Evolutionary conservation across 495 filamentous ascomycete species (phyloP), one percentile per base, ranked within the genome.

Genomic region (Pseudevernia furfuracea): DNA sequence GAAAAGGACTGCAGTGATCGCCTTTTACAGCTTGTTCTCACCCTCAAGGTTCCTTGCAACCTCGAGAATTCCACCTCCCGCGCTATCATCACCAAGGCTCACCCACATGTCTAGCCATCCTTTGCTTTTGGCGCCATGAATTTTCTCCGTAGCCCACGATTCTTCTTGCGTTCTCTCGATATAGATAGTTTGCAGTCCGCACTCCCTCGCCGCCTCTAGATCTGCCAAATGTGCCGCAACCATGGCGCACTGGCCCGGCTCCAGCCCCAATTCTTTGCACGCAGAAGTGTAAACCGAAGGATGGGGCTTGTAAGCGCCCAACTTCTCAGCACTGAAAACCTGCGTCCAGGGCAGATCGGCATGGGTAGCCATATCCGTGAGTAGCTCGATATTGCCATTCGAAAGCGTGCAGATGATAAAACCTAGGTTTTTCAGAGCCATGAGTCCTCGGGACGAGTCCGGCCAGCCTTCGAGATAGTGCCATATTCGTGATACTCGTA

Each of bases 201-300:
- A 77, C 15, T 64, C 70, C 70, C 84, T 85, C 17, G 89, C 90
- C 0, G 82, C 88, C 57, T 82, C 79, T 65, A 92, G 69, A 70
- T 92, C 89, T 17, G 65, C 69, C 57, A 92, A 71, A 74, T 95
- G 90, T 48, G 89, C 83, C 19, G 90, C 89, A n/a, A 92, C 89
- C 83, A 93, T 80, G 0, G 82, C 88, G 60, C 89, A 88, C 66
- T 92, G 80, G 23, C 65, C 66, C 1, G 84, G 81, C 65, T 82
- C 70, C 52, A 87, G 60, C 1, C 81, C 85, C 53, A 92, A 73
- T 52, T 75, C 74, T 52, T 76, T 69, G 19, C 80, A 88, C 3
- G 88, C 89, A 0, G 89, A 89, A 0, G 78, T 74, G 72, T 92
- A 92, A 9, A 88, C 85, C 48, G 73, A 75, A 21, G 85, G 81